phyloP scores from a whole-genome alignment of 179 eudicot genomes.

The Beta macrorhiza region DNA sequence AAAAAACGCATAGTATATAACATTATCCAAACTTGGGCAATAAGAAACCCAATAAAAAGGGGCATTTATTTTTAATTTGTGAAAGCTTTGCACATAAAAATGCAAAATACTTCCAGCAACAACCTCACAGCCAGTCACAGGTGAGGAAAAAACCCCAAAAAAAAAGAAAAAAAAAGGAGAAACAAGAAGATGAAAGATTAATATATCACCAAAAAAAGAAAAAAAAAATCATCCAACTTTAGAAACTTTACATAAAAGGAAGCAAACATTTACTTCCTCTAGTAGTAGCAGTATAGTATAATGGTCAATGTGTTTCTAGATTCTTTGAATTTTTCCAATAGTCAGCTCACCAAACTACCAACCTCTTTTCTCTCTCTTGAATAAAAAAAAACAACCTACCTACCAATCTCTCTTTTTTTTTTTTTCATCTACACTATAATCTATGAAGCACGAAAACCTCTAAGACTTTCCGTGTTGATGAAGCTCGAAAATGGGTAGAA shows the following conservation, averaged over 20 bases:
- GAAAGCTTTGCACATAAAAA: not conserved
- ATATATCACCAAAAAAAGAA: not conserved
- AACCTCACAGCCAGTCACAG: not conserved
- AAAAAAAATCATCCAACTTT: not conserved
- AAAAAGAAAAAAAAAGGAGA: not conserved
- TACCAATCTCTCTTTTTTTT: not conserved
- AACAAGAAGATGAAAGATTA: not conserved
- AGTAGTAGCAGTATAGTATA: not conserved
- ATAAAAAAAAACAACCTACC: too few relatives aligned
- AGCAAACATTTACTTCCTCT: not conserved
- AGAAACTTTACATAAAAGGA: not conserved
- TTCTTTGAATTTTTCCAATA: conserved; percentile 7
- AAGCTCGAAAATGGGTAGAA: too few relatives aligned
- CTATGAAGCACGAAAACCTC: too few relatives aligned
- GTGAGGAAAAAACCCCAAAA: not conserved
- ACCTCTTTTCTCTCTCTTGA: too few relatives aligned
- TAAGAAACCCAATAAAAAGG: not conserved
- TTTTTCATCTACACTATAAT: not conserved
- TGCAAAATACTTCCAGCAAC: not conserved
- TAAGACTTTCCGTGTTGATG: too few relatives aligned
- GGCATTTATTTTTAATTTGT: not conserved
- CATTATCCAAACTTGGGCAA: not conserved
- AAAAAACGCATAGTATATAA: not conserved
- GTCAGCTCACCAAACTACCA: conserved; percentile 21
- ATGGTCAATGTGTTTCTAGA: not conserved